Conservation (phyloP, 306 rosid genomes). For the Luffa acutangula region DNA sequence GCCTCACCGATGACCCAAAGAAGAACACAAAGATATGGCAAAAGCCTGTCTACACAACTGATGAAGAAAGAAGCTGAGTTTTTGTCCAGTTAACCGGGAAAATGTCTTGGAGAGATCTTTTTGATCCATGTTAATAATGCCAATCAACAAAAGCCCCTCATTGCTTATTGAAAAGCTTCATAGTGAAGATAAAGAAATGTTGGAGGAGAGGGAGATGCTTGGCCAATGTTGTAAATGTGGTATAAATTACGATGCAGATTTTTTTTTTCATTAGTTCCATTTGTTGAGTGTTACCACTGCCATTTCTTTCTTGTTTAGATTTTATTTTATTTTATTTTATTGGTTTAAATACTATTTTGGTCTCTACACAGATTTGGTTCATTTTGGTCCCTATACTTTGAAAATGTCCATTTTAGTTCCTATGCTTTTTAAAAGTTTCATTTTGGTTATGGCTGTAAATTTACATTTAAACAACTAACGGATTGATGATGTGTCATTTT, state of each 20-base stretch:
- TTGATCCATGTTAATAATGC: not conserved
- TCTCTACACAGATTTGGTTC: too few species aligned
- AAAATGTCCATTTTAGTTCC: too few species aligned
- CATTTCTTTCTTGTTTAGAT: not conserved
- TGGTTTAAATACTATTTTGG: not conserved
- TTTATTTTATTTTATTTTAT: not conserved
- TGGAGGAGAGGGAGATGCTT: not conserved
- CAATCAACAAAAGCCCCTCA: not conserved
- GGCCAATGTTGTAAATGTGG: constrained; percentile 5
- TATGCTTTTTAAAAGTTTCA: too few species aligned
- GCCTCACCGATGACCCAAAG: constrained; percentile 88
- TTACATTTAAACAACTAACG: too few species aligned
- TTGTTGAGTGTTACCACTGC: not conserved
- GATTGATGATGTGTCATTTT: too few species aligned
- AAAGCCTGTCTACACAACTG: constrained; percentile 58
- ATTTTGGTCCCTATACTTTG: not conserved
- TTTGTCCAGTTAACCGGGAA: not conserved
- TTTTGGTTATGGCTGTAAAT: too few species aligned
- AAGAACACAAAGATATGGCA: constrained; percentile 89
- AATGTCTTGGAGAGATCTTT: not conserved
- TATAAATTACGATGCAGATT: not conserved
- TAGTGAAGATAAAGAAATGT: not conserved
- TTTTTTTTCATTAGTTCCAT: not conserved
- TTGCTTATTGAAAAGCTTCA: not conserved
- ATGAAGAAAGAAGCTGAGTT: constrained; percentile 43